Base-by-base conservation (phyloP, 257 asterid genomes). In the Solanum gandarillasii region DNA sequence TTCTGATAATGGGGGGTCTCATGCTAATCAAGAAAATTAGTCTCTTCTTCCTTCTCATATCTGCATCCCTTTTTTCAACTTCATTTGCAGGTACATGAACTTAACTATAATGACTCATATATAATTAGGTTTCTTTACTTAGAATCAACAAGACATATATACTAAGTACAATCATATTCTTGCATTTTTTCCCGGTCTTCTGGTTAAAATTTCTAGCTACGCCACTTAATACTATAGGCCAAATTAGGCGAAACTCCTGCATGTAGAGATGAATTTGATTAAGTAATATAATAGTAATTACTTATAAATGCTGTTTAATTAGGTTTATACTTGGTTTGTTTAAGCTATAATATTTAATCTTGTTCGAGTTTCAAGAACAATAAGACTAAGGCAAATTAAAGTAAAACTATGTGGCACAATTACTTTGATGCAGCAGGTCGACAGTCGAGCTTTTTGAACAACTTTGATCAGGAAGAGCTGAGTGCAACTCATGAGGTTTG, bases 41-140 rank as follows among this genome's bases (percentile, higher is more conserved):
- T 91, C 84, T 95, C 67, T 91, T 96, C 91, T 91, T 93, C 88
- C 94, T 96, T 91, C 89, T 96, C 92, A 41, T 96, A 91, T 92
- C 94, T 86, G 91, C 93, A 2, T 89, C 94, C 62, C 82, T 94
- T 89, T 25, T 94, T 34, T 88, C 96, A 21, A 87, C 96, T 86
- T 93, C 97, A 39, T 88, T 92, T 90, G 98, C 97, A 91, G 98
- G 98, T 95, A 68, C 6, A 41, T 29, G 55, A 43, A 87, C 25
- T 41, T 48, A 25, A 43, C 68, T 73, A 73, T 20, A 73, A 73
- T 74, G 18, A 74, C 16, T 74, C 10, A 36, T 41, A 13, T 0
- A 31, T 31, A 34, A 21, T 71, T 9, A 16, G 9, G 62, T 52
- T 52, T 52, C 23, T 5, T 71, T 71, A 0, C 46, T 72, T 32